Conservation (phyloP, 805 yeast genomes). For the Priceomyces castillae region DNA sequence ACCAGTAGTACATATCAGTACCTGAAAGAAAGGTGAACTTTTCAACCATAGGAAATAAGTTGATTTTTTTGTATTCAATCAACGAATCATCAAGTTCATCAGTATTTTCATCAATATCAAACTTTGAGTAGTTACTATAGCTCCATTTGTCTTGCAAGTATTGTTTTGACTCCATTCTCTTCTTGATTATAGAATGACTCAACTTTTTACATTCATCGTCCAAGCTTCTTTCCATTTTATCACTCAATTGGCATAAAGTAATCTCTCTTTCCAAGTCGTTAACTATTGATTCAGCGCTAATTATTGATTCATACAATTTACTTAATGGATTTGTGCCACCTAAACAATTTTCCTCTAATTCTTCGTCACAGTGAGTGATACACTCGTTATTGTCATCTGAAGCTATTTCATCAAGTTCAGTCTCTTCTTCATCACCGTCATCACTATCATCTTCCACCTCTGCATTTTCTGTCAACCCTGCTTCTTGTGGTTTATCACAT, state of each 20-base stretch:
- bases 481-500: slow-evolving; percentile 19
- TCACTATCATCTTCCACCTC: slow-evolving; percentile 30
- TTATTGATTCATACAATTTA: slow-evolving; percentile 32
- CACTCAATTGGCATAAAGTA: slow-evolving; percentile 30
- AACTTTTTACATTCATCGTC: slow-evolving; percentile 33
- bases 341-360: neutral
- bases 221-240: slow-evolving; percentile 29
- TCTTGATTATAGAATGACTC: slow-evolving; percentile 30
- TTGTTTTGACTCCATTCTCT: slow-evolving; percentile 30
- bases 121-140: slow-evolving; percentile 38
- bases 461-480: slow-evolving; percentile 23
- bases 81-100: slow-evolving; percentile 34
- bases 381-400: slow-evolving; percentile 9
- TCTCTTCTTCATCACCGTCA: slow-evolving; percentile 23
- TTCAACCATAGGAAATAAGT: slow-evolving; percentile 89
- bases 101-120: slow-evolving; percentile 36
- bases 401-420: slow-evolving; percentile 15
- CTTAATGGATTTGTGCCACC: slow-evolving; percentile 14
- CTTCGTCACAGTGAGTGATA: neutral
- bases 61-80: slow-evolving; percentile 49
- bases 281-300: slow-evolving; percentile 31
- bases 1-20: slow-evolving; percentile 90
- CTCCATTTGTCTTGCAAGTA: slow-evolving; percentile 36
- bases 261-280: slow-evolving; percentile 36
- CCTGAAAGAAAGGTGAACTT: slow-evolving; percentile 74